phyloP scores from a whole-genome alignment of 495 filamentous ascomycete species.

The Parachaetomium inaequale region DNA sequence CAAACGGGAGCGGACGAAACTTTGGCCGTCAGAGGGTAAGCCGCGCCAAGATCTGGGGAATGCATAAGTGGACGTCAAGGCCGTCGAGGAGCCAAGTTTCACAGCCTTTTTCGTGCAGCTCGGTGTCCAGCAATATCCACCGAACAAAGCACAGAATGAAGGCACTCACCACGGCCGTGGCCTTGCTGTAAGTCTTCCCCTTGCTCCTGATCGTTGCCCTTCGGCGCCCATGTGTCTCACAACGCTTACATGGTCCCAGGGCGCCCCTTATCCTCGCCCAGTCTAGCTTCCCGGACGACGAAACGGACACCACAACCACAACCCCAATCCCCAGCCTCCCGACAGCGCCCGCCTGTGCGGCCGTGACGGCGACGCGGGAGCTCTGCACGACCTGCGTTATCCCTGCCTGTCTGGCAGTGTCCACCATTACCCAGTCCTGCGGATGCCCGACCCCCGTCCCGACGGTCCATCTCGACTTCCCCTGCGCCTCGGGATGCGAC shows the following conservation, averaged over 20 bases:
- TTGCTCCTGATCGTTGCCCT: background rate
- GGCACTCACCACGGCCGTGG: background rate
- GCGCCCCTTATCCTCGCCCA: background rate
- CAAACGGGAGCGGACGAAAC: slow-evolving; percentile 8
- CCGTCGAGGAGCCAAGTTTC: background rate
- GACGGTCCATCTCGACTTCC: slow-evolving; percentile 26
- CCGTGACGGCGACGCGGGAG: slow-evolving; percentile 25
- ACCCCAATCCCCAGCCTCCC: background rate
- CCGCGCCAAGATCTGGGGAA: background rate
- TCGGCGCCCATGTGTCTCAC: background rate
- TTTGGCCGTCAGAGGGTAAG: slow-evolving; percentile 3
- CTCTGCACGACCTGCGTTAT: slow-evolving; percentile 27
- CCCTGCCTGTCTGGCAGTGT: slow-evolving; percentile 35
- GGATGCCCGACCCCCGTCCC: slow-evolving; percentile 23
- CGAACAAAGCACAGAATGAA: background rate
- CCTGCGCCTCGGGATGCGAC: slow-evolving; percentile 19
- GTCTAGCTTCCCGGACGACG: background rate
- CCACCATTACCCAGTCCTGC: slow-evolving; percentile 31
- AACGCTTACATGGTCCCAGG: background rate
- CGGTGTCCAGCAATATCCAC: background rate
- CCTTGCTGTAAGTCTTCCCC: background rate
- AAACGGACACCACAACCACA: background rate
- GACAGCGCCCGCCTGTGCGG: slow-evolving; percentile 22
- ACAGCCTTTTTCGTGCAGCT: background rate
- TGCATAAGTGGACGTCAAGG: background rate